Conservation (phyloP, 2,329 filamentous ascomycete species). For the Talaromyces funiculosus region DNA sequence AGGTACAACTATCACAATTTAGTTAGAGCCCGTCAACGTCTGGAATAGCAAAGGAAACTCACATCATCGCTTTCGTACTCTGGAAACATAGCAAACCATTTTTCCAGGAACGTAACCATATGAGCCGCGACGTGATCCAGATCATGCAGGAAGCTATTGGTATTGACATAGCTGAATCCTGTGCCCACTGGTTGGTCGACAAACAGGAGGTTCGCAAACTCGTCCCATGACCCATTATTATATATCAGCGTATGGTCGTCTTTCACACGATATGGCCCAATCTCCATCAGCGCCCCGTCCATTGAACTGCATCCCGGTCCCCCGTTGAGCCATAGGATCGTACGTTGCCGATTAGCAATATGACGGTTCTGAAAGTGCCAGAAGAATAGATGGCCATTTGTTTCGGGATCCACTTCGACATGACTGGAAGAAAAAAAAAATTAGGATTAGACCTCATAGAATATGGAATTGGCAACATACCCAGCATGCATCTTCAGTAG, state of each 20-base stretch:
- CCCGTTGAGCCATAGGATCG: constrained; percentile 94
- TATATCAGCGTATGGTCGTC: constrained; percentile 65
- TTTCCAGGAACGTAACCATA: constrained; percentile 82
- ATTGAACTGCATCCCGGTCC: constrained; percentile 96
- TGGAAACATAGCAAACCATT: constrained; percentile 85
- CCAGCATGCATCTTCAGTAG: constrained; percentile 97
- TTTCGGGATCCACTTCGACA: constrained; percentile 77
- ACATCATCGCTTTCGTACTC: constrained; percentile 91
- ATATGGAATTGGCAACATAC: constrained; percentile 45
- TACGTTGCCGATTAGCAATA: constrained; percentile 84
- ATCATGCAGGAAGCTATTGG: constrained; percentile 78
- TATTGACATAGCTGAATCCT: constrained; percentile 92
- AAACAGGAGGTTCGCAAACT: constrained; percentile 95
- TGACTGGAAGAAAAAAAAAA: constrained; percentile 56
- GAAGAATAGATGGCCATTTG: constrained; percentile 94
- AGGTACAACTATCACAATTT: constrained; percentile 69
- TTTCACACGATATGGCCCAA: constrained; percentile 84
- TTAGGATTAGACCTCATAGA: not conserved
- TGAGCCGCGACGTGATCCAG: constrained; percentile 83
- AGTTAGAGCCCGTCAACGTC: not conserved
- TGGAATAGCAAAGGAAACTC: constrained; percentile 38
- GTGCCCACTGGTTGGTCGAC: constrained; percentile 96
- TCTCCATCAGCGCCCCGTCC: constrained; percentile 93
- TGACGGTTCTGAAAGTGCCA: constrained; percentile 97
- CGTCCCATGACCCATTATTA: constrained; percentile 96